Conservation (phyloP, 371 early-diverging fungal genomes). For the Gilbertella persicaria region DNA sequence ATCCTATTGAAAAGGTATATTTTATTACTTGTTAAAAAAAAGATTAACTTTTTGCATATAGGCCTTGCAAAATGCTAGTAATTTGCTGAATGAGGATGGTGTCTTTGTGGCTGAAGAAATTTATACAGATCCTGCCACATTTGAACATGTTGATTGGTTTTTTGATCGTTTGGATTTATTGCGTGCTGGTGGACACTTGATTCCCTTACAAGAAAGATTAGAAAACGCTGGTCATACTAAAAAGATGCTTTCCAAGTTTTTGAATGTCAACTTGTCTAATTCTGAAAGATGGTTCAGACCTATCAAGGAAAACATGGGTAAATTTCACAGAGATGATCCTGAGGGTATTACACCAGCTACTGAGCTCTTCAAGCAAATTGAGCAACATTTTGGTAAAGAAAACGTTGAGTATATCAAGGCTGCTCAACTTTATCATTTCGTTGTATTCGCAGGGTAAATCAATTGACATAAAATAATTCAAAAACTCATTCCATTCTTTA, state of each 20-base stretch:
- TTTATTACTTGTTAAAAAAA: neutral
- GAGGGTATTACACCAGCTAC: conserved; percentile 7
- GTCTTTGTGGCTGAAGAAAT: conserved; percentile 36
- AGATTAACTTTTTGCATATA: neutral
- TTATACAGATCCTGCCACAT: conserved; percentile 4
- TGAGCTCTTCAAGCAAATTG: conserved; percentile 9
- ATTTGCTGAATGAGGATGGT: conserved; percentile 25
- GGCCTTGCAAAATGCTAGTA: conserved; percentile 26
- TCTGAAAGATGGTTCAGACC: conserved; percentile 16
- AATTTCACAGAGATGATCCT: conserved; percentile 2
- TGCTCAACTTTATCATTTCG: conserved; percentile 20
- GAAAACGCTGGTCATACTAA: conserved; percentile 1
- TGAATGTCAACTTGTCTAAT: conserved; percentile 7
- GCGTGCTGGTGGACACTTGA: neutral
- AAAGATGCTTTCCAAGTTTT: conserved; percentile 6
- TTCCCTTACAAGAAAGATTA: conserved; percentile 3
- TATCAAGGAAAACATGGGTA: neutral
- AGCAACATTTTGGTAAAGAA: conserved; percentile 15
- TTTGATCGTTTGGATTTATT: conserved; percentile 34
- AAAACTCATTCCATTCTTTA: neutral
- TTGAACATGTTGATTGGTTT: conserved; percentile 16
- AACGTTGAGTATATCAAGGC: conserved; percentile 7
- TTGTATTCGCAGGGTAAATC: conserved; percentile 24
- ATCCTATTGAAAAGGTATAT: conserved; percentile 29
- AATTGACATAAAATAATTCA: no score